A percentile compares a stretch with the other conserved stretches of the same genome.
Evolutionary conservation across 768 basidiomycete genomes (phyloP).

Genomic region (Mycena haematopus): DNA sequence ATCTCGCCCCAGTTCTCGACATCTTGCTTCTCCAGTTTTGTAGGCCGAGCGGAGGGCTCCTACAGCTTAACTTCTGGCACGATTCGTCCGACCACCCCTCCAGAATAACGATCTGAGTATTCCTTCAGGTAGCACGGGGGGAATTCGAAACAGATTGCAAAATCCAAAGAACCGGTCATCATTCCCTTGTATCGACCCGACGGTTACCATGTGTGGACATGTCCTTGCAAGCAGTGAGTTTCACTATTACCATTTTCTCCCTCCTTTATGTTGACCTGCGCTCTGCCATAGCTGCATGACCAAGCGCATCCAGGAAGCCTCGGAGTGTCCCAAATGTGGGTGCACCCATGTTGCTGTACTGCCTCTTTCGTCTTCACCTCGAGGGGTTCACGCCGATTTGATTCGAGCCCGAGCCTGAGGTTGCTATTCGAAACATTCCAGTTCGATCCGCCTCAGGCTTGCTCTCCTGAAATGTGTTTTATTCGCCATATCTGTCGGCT

Average conservation of each 20-base stretch:
- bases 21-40: constrained; percentile 3
- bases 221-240: constrained; percentile 61
- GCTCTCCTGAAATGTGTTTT: too few species aligned
- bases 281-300: constrained; percentile 56
- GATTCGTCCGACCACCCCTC: neutral
- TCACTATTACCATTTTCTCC: neutral
- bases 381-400: too few species aligned
- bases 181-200: constrained; percentile 50
- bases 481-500: too few species aligned
- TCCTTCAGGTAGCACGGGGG: too few species aligned
- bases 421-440: too few species aligned
- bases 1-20: constrained; percentile 10
- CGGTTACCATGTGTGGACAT: constrained; percentile 68
- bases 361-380: constrained; percentile 60
- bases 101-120: too few species aligned
- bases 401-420: too few species aligned
- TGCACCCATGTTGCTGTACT: constrained; percentile 59
- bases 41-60: neutral
- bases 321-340: constrained; percentile 59
- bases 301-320: constrained; percentile 50
- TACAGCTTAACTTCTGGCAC: neutral
- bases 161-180: neutral
- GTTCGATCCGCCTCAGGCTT: too few species aligned
- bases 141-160: too few species aligned
- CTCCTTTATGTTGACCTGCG: constrained; percentile 4